Evolutionary conservation across 495 filamentous ascomycete species (phyloP), one percentile per base, ranked within the genome.

Genomic region (Penicillium angulare): DNA sequence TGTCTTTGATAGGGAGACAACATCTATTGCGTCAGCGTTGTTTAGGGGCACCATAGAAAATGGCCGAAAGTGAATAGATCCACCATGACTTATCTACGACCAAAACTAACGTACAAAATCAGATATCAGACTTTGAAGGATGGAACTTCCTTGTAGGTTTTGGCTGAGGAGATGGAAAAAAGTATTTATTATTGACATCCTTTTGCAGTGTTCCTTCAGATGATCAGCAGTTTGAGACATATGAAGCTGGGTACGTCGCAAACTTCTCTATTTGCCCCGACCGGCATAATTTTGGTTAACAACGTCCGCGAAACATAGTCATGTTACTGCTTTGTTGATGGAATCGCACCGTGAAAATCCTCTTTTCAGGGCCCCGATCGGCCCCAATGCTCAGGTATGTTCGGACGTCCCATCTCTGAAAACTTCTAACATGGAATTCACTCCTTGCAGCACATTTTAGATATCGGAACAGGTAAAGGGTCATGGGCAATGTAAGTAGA

Each of bases 121-220:
- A 49, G 46, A 49, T 49, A 49, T 31, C 46, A 49, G 21, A 29
- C 46, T 2, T n/a, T 49, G 23, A 39, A 24, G 22, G 22, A 27
- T 23, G 23, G 31, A 13, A 24, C 31, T 34, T 49, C 39, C 20
- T 40, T 34, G 46, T 49, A 34, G 34, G 20, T 15, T 17, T 23
- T 5, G 10, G n/a, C n/a, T n/a, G n/a, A n/a, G n/a, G n/a, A n/a
- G n/a, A n/a, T n/a, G n/a, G n/a, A n/a, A n/a, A n/a, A n/a, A n/a
- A n/a, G n/a, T n/a, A n/a, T n/a, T n/a, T n/a, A n/a, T n/a, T n/a
- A n/a, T 16, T 10, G 15, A 39, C 13, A 48, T 9, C 16, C 7
- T 12, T 29, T 41, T 17, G 7, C 15, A 49, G 46, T 23, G 21
- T 34, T 36, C 46, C 46, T 1, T 18, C 34, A 7, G 46, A 49